phyloP scores from a whole-genome alignment of 2,329 filamentous ascomycete genomes.

The Ceratocystis harringtonii region DNA sequence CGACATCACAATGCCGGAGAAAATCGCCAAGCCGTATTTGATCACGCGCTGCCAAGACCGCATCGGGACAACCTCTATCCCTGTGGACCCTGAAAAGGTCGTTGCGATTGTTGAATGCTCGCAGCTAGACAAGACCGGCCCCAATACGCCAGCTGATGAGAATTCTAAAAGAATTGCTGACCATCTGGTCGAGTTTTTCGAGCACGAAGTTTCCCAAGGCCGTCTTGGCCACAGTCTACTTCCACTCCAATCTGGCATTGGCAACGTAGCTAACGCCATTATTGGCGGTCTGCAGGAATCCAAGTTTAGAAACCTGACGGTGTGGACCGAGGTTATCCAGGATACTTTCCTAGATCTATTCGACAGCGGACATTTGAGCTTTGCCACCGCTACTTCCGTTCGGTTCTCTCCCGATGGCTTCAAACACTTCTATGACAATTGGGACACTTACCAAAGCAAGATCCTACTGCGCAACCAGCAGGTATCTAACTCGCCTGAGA shows the following conservation, averaged over 20 bases:
- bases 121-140: constrained; percentile 60
- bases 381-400: constrained; percentile 78
- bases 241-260: constrained; percentile 75
- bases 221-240: constrained; percentile 63
- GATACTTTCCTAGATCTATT: constrained; percentile 89
- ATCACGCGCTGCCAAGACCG: constrained; percentile 76
- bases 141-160: constrained; percentile 64
- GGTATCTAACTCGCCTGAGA: constrained; percentile 79
- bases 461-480: constrained; percentile 76
- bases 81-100: constrained; percentile 70
- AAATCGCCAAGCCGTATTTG: constrained; percentile 67
- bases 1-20: constrained; percentile 83
- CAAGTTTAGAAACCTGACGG: constrained; percentile 74
- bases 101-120: constrained; percentile 74
- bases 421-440: constrained; percentile 77
- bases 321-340: constrained; percentile 89
- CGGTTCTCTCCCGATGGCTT: constrained; percentile 86
- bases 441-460: constrained; percentile 66
- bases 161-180: constrained; percentile 55
- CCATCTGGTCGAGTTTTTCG: constrained; percentile 68
- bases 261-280: constrained; percentile 87
- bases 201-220: constrained; percentile 68
- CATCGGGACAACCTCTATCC: constrained; percentile 69
- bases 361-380: constrained; percentile 74
- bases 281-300: constrained; percentile 68